Evolutionary conservation across 2,329 filamentous ascomycete genomes (phyloP), one percentile per base, ranked within the genome.

Genomic region (Fusarium redolens): DNA sequence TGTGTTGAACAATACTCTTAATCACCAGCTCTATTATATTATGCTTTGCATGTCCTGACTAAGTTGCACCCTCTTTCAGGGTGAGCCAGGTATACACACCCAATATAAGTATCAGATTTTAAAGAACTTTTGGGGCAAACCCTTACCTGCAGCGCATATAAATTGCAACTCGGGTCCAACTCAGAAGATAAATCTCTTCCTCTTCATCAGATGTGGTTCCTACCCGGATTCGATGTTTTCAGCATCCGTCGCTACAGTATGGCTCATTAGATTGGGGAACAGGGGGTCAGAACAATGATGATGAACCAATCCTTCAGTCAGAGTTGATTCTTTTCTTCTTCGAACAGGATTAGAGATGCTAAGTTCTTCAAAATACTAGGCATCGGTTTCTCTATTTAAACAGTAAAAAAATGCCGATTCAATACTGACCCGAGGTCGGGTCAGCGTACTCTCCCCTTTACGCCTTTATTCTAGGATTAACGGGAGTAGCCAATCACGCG

Each of bases 371-470:
- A 28, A 18, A 38, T 52, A 33, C 12, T 1, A 33, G 35, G 7
- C 18, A 18, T 28, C 20, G 28, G 22, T 22, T 20, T 47, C 17
- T 11, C 6, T 3, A n/a, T 28, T 9, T 10, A 14, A 28, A 28
- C 33, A 20, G 3, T n/a, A 9, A 28, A 28, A 52, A 11, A 37
- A 15, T 12, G 33, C 50, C 25, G 0, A 28, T 28, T 9, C 13
- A 37, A 52, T 28, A 9, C 2, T 20, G 25, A 5, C 33, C 22
- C 10, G 4, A 37, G 22, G 12, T 33, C 5, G 3, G n/a, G 2
- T 5, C 3, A 4, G n/a, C 3, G 4, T 35, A 14, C 5, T 15
- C 4, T 12, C 7, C 14, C 17, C 8, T 38, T 7, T 20, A 28
- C 25, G 3, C 20, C 13, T 38, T 17, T 30, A 4, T n/a, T 2